Evolutionary conservation across 129 eudicot species (phyloP).

Genomic region (Helianthus annuus): DNA sequence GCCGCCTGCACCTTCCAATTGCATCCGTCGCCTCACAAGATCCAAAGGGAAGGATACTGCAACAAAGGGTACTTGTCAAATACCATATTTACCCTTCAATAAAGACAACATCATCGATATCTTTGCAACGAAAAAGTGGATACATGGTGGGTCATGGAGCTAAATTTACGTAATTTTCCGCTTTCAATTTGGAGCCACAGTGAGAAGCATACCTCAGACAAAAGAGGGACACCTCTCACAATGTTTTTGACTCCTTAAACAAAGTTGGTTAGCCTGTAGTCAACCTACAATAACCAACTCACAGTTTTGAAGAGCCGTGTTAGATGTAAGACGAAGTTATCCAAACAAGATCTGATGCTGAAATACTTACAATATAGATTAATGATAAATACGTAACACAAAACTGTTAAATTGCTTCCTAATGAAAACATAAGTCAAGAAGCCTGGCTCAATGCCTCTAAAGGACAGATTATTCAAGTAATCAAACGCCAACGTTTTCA

Average conservation of each 20-base stretch:
- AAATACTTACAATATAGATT: constrained; percentile 21
- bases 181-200: constrained; percentile 41
- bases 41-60: constrained; percentile 88
- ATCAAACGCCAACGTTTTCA: constrained; percentile 16
- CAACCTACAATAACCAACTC: constrained; percentile 63
- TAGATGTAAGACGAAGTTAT: constrained; percentile 40
- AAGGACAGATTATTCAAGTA: constrained; percentile 45
- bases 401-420: constrained; percentile 33
- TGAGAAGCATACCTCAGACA: constrained; percentile 83
- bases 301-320: constrained; percentile 53
- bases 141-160: constrained; percentile 11
- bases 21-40: constrained; percentile 95
- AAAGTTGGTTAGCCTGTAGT: constrained; percentile 56
- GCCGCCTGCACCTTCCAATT: constrained; percentile 93
- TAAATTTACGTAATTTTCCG: constrained; percentile 2
- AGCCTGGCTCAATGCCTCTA: constrained; percentile 56
- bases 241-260: constrained; percentile 55
- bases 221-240: constrained; percentile 70
- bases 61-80: constrained; percentile 13
- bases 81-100: constrained; percentile 1
- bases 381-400: constrained; percentile 14
- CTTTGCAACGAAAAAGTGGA: not conserved
- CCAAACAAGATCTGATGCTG: constrained; percentile 30
- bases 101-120: not conserved
- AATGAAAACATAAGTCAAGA: constrained; percentile 36